Conservation (phyloP, 495 filamentous ascomycete species). For the Melanomma pulvis-pyrius region DNA sequence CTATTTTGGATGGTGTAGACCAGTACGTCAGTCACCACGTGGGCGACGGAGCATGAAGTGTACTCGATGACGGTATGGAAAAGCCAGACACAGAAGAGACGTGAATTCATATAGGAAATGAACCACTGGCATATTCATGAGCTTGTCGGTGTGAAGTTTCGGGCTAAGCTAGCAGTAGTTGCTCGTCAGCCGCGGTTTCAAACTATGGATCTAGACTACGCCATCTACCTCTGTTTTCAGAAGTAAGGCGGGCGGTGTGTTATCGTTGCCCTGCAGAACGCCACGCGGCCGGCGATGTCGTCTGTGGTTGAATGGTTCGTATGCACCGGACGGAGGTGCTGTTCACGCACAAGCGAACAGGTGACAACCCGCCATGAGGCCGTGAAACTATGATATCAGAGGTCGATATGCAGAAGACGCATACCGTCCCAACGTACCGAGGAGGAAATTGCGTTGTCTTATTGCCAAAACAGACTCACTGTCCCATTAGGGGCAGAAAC, state of each 20-base stretch:
- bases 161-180: too few species aligned
- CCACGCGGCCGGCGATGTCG: constrained; percentile 10
- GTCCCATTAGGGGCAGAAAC: not conserved
- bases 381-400: too few species aligned
- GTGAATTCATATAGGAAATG: too few species aligned
- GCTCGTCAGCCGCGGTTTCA: not conserved
- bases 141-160: not conserved
- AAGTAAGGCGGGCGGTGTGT: not conserved
- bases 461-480: too few species aligned
- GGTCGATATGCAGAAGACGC: too few species aligned
- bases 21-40: too few species aligned
- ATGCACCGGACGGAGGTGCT: not conserved
- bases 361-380: too few species aligned
- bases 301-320: not conserved
- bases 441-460: too few species aligned
- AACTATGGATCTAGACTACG: not conserved
- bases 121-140: too few species aligned
- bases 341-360: not conserved
- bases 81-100: not conserved
- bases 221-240: not conserved
- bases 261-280: constrained; percentile 10
- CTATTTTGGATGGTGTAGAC: too few species aligned
- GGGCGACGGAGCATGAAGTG: too few species aligned
- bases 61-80: not conserved
- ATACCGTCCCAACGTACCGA: too few species aligned